Base-by-base conservation (phyloP, 2,329 filamentous ascomycete species). In the Sarocladium brachiariae region DNA sequence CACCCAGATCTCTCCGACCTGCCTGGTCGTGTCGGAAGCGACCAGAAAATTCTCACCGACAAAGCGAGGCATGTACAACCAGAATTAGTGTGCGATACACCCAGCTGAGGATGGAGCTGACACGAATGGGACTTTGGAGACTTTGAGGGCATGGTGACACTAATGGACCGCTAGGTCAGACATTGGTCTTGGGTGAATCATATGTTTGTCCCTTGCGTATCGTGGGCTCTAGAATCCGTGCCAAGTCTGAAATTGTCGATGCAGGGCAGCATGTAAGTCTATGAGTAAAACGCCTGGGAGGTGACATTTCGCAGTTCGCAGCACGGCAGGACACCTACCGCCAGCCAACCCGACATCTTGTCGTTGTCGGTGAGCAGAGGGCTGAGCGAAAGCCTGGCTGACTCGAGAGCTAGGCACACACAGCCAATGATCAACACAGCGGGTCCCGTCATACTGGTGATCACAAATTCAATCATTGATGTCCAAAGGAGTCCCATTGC, bases 1-100 rank as follows among this genome's bases (percentile, higher is more conserved):
- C 27, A 47, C 27, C 33, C 43, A 47, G 43, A 47, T 47, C 43
- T 31, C 43, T 30, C 43, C 43, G 43, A 31, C 11, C 27, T 5
- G 25, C 25, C 27, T 33, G 43, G 43, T 33, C 43, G 13, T 5
- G 9, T 21, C 7, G 11, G 4, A 6, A 19, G 37, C 5, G 23
- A 11, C 7, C 19, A 39, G 16, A 19, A 21, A 35, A 8, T 35
- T n/a, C 18, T n/a, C n/a, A n/a, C n/a, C n/a, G n/a, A n/a, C n/a
- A n/a, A n/a, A n/a, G n/a, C n/a, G n/a, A n/a, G n/a, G n/a, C n/a
- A 19, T n/a, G 6, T 13, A 21, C 35, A 7, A 21, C 35, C 4
- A 21, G 11, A 39, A 39, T 6, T n/a, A n/a, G 21, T 21, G n/a
- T 39, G 35, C n/a, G 35, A 39, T 39, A 33, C n/a, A 13, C 25